Conservation (phyloP, 2,329 filamentous ascomycete genomes). For the Penicillium fuscoglaucum region DNA sequence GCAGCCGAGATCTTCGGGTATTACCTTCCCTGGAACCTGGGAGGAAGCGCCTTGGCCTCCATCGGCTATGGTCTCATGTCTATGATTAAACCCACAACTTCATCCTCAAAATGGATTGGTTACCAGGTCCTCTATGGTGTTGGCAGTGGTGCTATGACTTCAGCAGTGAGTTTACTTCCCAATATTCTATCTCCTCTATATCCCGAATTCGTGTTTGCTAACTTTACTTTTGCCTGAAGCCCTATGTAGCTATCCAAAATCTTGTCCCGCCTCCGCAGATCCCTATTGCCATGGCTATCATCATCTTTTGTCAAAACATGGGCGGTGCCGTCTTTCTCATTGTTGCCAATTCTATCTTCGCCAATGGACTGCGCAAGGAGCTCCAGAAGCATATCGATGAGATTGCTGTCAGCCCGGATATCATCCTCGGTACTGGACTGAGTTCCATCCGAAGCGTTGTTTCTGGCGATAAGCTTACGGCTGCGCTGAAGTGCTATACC, state of each 20-base stretch:
- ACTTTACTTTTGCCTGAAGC: constrained; percentile 16
- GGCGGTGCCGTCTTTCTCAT: constrained; percentile 35
- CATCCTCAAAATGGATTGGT: constrained; percentile 29
- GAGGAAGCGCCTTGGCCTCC: not conserved
- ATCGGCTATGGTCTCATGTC: constrained; percentile 25
- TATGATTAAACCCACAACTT: constrained; percentile 13
- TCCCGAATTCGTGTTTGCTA: not conserved
- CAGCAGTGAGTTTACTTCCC: not conserved
- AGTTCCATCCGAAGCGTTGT: not conserved
- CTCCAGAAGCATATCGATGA: constrained; percentile 14
- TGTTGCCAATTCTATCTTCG: constrained; percentile 31
- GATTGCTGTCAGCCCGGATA: constrained; percentile 18
- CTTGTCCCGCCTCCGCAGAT: constrained; percentile 30
- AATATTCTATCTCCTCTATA: not conserved
- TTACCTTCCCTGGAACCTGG: constrained; percentile 18
- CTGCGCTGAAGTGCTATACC: not conserved
- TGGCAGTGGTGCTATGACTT: constrained; percentile 25
- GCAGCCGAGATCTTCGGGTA: not conserved
- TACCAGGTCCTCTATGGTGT: constrained; percentile 35
- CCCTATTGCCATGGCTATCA: constrained; percentile 26
- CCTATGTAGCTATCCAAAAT: constrained; percentile 28
- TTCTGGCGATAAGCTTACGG: not conserved
- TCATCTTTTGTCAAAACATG: constrained; percentile 33
- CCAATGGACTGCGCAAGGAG: constrained; percentile 27
- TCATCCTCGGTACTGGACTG: not conserved